Conservation (phyloP, 1,284 basidiomycete genomes). For the Prillingera fragicola region DNA sequence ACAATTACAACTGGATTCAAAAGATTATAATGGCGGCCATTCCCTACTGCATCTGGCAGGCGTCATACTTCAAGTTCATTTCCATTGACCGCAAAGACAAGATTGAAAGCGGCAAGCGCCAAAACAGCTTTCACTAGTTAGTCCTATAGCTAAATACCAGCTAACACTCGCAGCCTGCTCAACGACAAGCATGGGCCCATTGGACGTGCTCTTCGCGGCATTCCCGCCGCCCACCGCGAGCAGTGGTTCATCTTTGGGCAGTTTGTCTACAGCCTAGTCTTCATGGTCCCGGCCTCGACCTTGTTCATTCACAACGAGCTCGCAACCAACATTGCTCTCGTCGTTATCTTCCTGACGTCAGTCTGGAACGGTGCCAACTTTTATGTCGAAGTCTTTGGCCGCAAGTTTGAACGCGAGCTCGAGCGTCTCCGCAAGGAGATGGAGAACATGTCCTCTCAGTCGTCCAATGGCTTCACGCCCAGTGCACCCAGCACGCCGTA, state of each 20-base stretch:
- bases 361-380: slow-evolving; percentile 53
- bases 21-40: slow-evolving; percentile 44
- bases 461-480: slow-evolving; percentile 9
- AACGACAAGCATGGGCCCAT: slow-evolving; percentile 79
- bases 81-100: slow-evolving; percentile 75
- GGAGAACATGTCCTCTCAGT: slow-evolving; percentile 22
- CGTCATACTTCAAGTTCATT: slow-evolving; percentile 87
- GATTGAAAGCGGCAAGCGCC: slow-evolving; percentile 77
- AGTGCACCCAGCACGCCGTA: slow-evolving; percentile 9
- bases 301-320: slow-evolving; percentile 66
- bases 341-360: slow-evolving; percentile 72
- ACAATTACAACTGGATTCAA: slow-evolving; percentile 43
- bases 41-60: slow-evolving; percentile 72
- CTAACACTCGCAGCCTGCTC: slow-evolving; percentile 55
- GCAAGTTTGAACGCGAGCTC: slow-evolving; percentile 89
- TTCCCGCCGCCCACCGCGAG: slow-evolving; percentile 61
- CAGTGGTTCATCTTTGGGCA: slow-evolving; percentile 77
- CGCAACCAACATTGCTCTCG: slow-evolving; percentile 70
- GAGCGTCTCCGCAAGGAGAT: slow-evolving; percentile 77
- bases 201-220: slow-evolving; percentile 60
- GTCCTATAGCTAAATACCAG: slow-evolving; percentile 7
- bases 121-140: slow-evolving; percentile 71
- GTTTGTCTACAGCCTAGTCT: slow-evolving; percentile 77
- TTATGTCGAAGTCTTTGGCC: slow-evolving; percentile 91
- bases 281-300: slow-evolving; percentile 72